These are phyloP conservation scores for Sphagnum fallax DNA, from an alignment of 228 moss, liverwort and hornwort species.

Conservation along the genomic window DNA sequence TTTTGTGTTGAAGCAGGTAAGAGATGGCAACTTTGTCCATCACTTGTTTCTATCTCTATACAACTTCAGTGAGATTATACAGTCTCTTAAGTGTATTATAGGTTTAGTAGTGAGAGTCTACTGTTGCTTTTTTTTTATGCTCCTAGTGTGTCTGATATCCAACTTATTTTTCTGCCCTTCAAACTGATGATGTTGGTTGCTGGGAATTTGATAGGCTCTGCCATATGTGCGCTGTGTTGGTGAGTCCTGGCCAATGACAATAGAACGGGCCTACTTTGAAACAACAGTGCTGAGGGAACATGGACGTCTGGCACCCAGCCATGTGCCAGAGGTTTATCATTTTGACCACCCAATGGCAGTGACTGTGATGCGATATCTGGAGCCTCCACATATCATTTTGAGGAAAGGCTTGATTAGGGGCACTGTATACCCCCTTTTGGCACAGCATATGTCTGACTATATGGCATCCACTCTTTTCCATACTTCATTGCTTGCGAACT, in stretches of 20 bases:
- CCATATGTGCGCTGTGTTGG: constrained; percentile 92
- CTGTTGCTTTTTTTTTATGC: no score
- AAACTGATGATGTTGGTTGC: neutral
- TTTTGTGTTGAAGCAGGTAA: constrained; percentile 78
- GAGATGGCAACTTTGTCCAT: neutral
- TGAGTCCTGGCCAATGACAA: constrained; percentile 96
- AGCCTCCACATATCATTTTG: constrained; percentile 84
- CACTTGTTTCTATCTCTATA: no score
- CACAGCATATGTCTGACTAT: constrained; percentile 76
- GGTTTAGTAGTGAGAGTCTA: no score
- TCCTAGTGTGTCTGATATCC: neutral
- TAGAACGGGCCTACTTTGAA: constrained; percentile 93
- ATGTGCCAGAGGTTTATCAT: constrained; percentile 66
- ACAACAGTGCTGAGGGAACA: constrained; percentile 50
- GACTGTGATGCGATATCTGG: constrained; percentile 76
- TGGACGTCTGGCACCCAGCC: constrained; percentile 34
- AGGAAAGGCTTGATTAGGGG: constrained; percentile 72
- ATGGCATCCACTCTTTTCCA: constrained; percentile 68
- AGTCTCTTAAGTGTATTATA: no score
- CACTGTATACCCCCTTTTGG: constrained; percentile 73
- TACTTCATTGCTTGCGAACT: constrained; percentile 69
- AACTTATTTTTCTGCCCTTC: neutral
- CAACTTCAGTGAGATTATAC: no score
- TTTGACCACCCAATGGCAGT: constrained; percentile 93
- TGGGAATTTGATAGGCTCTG: constrained; percentile 36